phyloP scores from a whole-genome alignment of 2,329 filamentous ascomycete species.

The Cytospora chrysosperma region DNA sequence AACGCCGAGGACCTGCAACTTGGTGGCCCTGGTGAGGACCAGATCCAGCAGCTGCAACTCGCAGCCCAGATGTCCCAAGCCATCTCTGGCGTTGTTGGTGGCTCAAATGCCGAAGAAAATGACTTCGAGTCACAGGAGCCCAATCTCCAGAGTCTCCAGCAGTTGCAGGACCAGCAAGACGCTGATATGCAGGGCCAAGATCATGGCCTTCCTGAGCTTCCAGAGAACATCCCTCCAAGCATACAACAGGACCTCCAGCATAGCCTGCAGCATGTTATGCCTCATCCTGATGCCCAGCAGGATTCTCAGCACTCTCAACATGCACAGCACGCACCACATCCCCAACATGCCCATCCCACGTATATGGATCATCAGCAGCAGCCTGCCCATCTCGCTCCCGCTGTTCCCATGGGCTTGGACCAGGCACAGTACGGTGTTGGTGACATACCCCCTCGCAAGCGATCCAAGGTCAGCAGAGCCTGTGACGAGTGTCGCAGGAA shows the following conservation, averaged over 20 bases:
- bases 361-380: conserved; percentile 30
- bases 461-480: conserved; percentile 82
- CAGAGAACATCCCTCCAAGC: conserved; percentile 44
- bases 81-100: conserved; percentile 51
- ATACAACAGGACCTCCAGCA: conserved; percentile 36
- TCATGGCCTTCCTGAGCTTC: conserved; percentile 30
- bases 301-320: conserved; percentile 19
- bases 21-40: conserved; percentile 44
- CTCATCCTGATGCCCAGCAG: conserved; percentile 29
- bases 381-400: conserved; percentile 33
- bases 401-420: conserved; percentile 41
- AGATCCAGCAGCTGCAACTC: conserved; percentile 45
- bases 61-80: conserved; percentile 58
- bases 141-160: conserved; percentile 23
- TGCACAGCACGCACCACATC: conserved; percentile 28
- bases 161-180: conserved; percentile 29
- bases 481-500: conserved; percentile 89
- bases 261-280: conserved; percentile 26
- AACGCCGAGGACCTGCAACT: conserved; percentile 58
- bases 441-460: conserved; percentile 67
- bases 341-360: conserved; percentile 30
- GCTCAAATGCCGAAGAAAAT: conserved; percentile 42
- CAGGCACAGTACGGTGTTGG: conserved; percentile 46
- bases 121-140: conserved; percentile 22
- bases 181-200: conserved; percentile 28